A percentile compares a stretch with the other conserved stretches of the same genome.
These are phyloP conservation scores for Hypericum perforatum DNA, from an alignment of 345 rosid species.

Conservation along the genomic window DNA sequence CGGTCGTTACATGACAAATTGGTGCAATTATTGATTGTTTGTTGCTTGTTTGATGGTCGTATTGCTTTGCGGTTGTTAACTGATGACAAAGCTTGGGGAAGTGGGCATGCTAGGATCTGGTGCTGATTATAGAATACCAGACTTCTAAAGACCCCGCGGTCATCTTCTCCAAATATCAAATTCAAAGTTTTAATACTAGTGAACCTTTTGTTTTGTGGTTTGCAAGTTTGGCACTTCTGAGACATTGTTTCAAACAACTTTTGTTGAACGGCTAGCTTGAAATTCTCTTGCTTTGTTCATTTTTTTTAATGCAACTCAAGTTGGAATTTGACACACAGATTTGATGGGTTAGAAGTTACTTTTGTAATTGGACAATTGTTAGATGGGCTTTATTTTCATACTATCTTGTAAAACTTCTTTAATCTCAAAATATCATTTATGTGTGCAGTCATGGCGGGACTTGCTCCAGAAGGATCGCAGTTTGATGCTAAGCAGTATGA, in stretches of 20 bases:
- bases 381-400: neutral
- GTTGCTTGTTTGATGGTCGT: neutral
- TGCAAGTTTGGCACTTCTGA: constrained; percentile 62
- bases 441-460: constrained; percentile 63
- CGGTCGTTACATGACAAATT: no score
- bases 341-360: neutral
- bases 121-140: constrained; percentile 17
- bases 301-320: neutral
- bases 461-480: constrained; percentile 65
- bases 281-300: neutral
- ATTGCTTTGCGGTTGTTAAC: neutral
- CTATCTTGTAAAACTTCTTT: neutral
- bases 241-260: constrained; percentile 9
- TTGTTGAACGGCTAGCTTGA: neutral
- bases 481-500: constrained; percentile 68
- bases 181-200: constrained; percentile 42
- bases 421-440: neutral
- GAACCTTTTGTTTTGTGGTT: constrained; percentile 17
- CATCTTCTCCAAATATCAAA: constrained; percentile 33
- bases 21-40: neutral
- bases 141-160: constrained; percentile 17
- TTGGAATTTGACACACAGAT: neutral
- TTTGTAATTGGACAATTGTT: neutral
- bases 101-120: constrained; percentile 32
- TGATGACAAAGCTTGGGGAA: constrained; percentile 17